These are phyloP conservation scores for Cucurbita moschata DNA, from an alignment of 306 rosid genomes.

Conservation along the genomic window DNA sequence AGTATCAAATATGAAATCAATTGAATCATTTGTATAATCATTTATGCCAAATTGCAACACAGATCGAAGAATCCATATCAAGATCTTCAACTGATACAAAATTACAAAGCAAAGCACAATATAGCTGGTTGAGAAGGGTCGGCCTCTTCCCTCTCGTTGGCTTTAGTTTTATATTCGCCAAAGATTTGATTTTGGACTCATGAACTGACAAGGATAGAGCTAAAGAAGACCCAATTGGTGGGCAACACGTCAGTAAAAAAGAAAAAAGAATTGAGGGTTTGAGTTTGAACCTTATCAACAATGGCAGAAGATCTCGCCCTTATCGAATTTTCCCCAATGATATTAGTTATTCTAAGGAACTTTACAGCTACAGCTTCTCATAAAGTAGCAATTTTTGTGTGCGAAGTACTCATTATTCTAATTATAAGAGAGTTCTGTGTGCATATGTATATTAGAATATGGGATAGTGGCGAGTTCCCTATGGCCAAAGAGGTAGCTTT, in stretches of 20 bases:
- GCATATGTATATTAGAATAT: background rate
- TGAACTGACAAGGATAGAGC: background rate
- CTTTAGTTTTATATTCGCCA: background rate
- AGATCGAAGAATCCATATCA: background rate
- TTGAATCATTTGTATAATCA: no score
- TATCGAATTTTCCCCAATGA: background rate
- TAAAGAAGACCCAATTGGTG: background rate
- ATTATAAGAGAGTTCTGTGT: no score
- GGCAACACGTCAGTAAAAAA: background rate
- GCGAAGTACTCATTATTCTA: background rate
- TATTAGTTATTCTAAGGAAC: background rate
- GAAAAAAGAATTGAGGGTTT: background rate
- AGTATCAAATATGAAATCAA: no score
- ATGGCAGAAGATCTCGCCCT: background rate
- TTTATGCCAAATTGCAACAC: background rate
- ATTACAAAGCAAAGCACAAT: background rate
- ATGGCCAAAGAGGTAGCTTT: background rate
- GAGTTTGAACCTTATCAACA: background rate
- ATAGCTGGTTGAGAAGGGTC: background rate
- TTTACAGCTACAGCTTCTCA: background rate
- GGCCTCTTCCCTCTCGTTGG: background rate
- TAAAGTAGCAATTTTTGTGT: background rate
- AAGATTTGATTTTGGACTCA: background rate
- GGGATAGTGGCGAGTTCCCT: background rate
- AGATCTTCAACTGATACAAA: background rate